phyloP scores from a whole-genome alignment of 176 grass and related monocot species.

The Carex myosuroides region DNA sequence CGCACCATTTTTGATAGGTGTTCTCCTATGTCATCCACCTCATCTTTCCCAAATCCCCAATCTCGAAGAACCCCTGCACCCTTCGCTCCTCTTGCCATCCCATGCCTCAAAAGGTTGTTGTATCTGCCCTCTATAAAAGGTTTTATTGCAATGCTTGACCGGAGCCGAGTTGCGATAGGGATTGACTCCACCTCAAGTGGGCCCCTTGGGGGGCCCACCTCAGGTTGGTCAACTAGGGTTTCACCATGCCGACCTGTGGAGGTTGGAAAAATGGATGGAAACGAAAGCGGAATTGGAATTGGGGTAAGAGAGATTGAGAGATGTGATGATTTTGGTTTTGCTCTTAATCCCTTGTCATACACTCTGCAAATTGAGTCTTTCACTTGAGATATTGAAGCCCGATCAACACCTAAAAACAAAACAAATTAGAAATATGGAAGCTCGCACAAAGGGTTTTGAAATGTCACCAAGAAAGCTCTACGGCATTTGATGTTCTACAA shows the following conservation, averaged over 20 bases:
- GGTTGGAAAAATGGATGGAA: slow-evolving; percentile 63
- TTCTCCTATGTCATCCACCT: slow-evolving; percentile 75
- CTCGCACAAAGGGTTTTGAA: not conserved
- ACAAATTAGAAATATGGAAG: not conserved
- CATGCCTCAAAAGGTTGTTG: slow-evolving; percentile 42
- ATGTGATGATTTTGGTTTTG: slow-evolving; percentile 55
- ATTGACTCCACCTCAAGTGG: slow-evolving; percentile 55
- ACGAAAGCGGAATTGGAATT: slow-evolving; percentile 69
- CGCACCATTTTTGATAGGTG: slow-evolving; percentile 53
- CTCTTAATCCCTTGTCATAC: slow-evolving; percentile 18
- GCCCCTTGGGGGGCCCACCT: slow-evolving; percentile 36
- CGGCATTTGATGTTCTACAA: not conserved
- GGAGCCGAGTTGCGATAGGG: slow-evolving; percentile 54
- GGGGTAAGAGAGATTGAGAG: slow-evolving; percentile 59
- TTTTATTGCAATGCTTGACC: slow-evolving; percentile 50
- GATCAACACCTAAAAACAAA: slow-evolving; percentile 34
- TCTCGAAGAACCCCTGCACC: slow-evolving; percentile 43
- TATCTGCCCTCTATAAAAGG: slow-evolving; percentile 69
- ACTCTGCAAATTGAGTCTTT: slow-evolving; percentile 29
- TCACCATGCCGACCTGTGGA: slow-evolving; percentile 52
- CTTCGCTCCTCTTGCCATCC: slow-evolving; percentile 36
- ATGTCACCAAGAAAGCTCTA: not conserved
- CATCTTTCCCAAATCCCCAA: slow-evolving; percentile 82
- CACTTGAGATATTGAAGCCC: slow-evolving; percentile 61
- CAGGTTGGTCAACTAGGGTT: slow-evolving; percentile 21